Evolutionary conservation across 1,284 basidiomycete genomes (phyloP), one percentile per base, ranked within the genome.

Genomic region (Cutaneotrichosporon arboriforme): DNA sequence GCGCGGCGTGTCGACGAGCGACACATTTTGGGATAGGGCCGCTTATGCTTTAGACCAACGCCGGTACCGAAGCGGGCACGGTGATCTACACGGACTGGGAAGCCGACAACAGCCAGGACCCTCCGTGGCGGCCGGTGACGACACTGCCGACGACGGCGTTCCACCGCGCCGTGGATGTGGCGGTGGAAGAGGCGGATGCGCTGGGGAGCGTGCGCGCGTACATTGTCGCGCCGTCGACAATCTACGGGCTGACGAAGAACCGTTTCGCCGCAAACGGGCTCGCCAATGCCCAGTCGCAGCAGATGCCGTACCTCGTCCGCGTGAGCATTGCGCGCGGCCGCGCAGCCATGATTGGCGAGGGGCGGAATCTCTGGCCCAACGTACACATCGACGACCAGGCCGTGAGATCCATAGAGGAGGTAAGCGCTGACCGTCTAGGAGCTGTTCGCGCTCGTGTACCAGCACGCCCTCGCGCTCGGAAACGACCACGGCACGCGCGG

Each of bases 191-290:
- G 10, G 74, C 74, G 26, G 73, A 74, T 49, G 57, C 62, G 18
- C 60, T 57, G 18, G 68, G 67, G 12, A 54, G 63, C 38, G 62
- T 70, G 52, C 68, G 68, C 43, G 63, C 66, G 3, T 77, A 75
- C 61, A 73, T 77, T 44, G 58, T 77, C 36, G 60, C 74, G 4
- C 75, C 75, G 2, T 70, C 70, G 7, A 76, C 72, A 13, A 76
- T 77, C 57, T 77, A 72, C 59, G 75, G 72, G 14, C 56, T 64
- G 40, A 66, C 66, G 21, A 52, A 66, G 14, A 68, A 68, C 43
- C 61, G 61, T 36, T 63, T 68, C 34, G 66, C 58, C 18, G 65
- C 67, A n/a, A 61, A 61, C 47, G 67, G 65, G 23, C 60, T 76
- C 26, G 58, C 61, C 23, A 70, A 73, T 62, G 57, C 61, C 17